Evolutionary conservation across 2,329 filamentous ascomycete genomes (phyloP).

Genomic region (Capronia americana): DNA sequence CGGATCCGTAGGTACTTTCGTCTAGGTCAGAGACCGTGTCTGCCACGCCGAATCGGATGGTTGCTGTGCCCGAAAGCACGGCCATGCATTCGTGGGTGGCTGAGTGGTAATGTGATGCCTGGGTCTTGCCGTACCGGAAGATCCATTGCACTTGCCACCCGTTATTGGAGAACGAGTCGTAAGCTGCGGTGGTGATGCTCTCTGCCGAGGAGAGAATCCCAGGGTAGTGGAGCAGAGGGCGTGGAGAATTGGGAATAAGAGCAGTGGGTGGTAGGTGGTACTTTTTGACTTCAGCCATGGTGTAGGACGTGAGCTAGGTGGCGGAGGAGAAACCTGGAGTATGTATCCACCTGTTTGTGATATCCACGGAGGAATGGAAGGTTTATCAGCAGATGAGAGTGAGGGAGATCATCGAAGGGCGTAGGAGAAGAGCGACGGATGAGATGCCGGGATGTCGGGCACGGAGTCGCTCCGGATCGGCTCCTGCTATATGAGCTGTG

Average conservation of each 20-base stretch:
- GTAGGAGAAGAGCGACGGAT: background rate
- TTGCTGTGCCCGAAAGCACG: constrained; percentile 60
- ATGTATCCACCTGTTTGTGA: background rate
- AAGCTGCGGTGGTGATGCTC: constrained; percentile 42
- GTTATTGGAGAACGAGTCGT: constrained; percentile 56
- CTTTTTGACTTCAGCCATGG: constrained; percentile 62
- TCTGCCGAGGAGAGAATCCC: constrained; percentile 44
- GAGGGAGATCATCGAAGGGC: background rate
- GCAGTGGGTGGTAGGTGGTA: constrained; percentile 51
- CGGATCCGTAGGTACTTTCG: constrained; percentile 48
- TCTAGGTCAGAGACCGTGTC: constrained; percentile 52
- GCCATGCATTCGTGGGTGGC: constrained; percentile 64
- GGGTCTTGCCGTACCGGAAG: constrained; percentile 61
- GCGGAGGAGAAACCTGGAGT: background rate
- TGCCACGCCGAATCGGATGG: constrained; percentile 62
- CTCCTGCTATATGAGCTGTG: background rate
- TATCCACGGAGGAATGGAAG: background rate
- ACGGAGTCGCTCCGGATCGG: background rate
- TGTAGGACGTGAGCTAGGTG: background rate
- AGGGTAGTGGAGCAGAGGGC: constrained; percentile 61
- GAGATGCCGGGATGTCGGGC: background rate
- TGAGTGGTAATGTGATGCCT: constrained; percentile 64
- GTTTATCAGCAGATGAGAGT: background rate
- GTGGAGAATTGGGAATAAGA: constrained; percentile 60
- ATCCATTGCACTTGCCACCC: constrained; percentile 64